Conservation (phyloP, 768 basidiomycete species). For the Boletus fagicola region DNA sequence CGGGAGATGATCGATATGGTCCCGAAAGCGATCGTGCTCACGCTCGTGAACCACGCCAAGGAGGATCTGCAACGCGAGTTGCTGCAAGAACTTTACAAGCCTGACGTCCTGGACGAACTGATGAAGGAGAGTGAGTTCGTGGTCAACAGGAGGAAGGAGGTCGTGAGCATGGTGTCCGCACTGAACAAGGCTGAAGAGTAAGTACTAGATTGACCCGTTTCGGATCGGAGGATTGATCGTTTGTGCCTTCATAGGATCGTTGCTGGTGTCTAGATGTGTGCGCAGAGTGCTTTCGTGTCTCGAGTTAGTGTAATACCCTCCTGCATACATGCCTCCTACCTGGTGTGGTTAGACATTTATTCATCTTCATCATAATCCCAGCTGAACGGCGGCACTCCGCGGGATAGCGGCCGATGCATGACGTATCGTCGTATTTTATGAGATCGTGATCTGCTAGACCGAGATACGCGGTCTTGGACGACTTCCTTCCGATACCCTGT, state of each 20-base stretch:
- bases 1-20: slow-evolving; percentile 99
- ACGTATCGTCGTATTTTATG: not conserved
- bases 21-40: slow-evolving; percentile 90
- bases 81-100: slow-evolving; percentile 94
- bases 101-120: slow-evolving; percentile 91
- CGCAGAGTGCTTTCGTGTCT: slow-evolving; percentile 6
- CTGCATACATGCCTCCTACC: slow-evolving; percentile 22
- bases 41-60: slow-evolving; percentile 89
- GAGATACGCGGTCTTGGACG: not conserved
- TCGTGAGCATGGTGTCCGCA: slow-evolving; percentile 87
- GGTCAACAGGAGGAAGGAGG: slow-evolving; percentile 89
- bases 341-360: slow-evolving; percentile 19
- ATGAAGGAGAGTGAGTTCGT: slow-evolving; percentile 94
- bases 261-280: slow-evolving; percentile 50
- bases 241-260: slow-evolving; percentile 46
- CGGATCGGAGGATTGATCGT: slow-evolving; percentile 11
- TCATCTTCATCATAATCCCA: slow-evolving; percentile 4
- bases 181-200: slow-evolving; percentile 98
- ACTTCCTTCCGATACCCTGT: not conserved
- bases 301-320: slow-evolving; percentile 33
- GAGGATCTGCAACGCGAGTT: slow-evolving; percentile 94
- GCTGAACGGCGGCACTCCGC: not conserved
- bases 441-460: not conserved
- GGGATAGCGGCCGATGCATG: not conserved
- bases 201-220: slow-evolving; percentile 42